phyloP scores from a whole-genome alignment of 208 protist species.

The Trypanosoma avium region DNA sequence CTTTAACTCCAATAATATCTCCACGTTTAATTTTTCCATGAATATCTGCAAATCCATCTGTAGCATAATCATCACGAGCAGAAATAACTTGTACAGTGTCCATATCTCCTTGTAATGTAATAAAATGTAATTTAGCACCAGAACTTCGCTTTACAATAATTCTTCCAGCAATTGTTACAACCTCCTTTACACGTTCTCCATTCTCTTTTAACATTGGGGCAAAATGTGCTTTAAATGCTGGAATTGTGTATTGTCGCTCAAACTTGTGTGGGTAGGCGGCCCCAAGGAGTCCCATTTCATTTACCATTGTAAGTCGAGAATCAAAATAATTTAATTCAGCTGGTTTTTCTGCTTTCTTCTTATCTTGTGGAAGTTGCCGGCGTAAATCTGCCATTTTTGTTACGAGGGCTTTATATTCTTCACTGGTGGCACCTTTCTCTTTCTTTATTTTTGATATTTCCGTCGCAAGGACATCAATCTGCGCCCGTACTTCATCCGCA shows the following conservation, averaged over 20 bases:
- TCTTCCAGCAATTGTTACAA: slow-evolving; percentile 88
- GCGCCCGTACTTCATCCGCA: slow-evolving; percentile 48
- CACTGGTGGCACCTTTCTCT: slow-evolving; percentile 47
- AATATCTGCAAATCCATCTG: slow-evolving; percentile 83
- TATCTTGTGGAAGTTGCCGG: slow-evolving; percentile 38
- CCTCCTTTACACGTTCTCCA: slow-evolving; percentile 46
- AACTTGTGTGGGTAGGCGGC: slow-evolving; percentile 99
- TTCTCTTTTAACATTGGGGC: slow-evolving; percentile 47
- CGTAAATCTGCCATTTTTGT: slow-evolving; percentile 78
- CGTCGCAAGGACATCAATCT: slow-evolving; percentile 73
- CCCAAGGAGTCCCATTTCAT: slow-evolving; percentile 79
- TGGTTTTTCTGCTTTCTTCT: slow-evolving; percentile 57
- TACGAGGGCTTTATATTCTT: slow-evolving; percentile 72
- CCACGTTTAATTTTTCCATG: slow-evolving; percentile 94
- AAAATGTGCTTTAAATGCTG: slow-evolving; percentile 88
- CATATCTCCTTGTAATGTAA: slow-evolving; percentile 94
- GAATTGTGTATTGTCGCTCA: slow-evolving; percentile 78
- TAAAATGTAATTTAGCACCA: slow-evolving; percentile 97
- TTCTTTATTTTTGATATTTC: slow-evolving; percentile 78
- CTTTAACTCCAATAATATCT: slow-evolving; percentile 98
- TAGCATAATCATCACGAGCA: slow-evolving; percentile 53
- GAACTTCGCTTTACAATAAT: slow-evolving; percentile 79
- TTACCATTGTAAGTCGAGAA: slow-evolving; percentile 86
- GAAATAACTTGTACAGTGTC: slow-evolving; percentile 95
- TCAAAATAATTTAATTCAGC: slow-evolving; percentile 81